A percentile compares a stretch with the other conserved stretches of the same genome.
phyloP scores from a whole-genome alignment of 2,329 filamentous ascomycete genomes.

The Neodidymelliopsis sp. region DNA sequence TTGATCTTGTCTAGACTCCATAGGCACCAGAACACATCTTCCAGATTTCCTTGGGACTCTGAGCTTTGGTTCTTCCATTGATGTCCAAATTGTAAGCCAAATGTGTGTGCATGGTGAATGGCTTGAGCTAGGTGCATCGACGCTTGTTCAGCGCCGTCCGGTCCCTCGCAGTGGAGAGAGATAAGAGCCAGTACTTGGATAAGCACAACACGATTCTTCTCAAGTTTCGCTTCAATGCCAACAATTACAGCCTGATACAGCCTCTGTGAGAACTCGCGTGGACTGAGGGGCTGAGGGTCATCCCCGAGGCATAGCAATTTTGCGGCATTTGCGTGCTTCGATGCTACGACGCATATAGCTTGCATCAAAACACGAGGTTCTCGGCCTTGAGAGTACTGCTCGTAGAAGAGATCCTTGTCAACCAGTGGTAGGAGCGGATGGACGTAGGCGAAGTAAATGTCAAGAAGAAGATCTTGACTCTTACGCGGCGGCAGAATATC shows the following conservation, averaged over 20 bases:
- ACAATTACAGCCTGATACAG: conserved; percentile 54
- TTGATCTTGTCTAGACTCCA: conserved; percentile 60
- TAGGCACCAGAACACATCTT: conserved; percentile 59
- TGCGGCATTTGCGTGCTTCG: conserved; percentile 55
- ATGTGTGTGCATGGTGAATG: conserved; percentile 59
- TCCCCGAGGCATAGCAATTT: conserved; percentile 50
- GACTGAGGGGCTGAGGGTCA: conserved; percentile 43
- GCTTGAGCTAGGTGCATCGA: conserved; percentile 58
- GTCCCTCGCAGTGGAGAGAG: conserved; percentile 57
- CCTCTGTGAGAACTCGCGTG: conserved; percentile 55
- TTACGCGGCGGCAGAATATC: conserved; percentile 44
- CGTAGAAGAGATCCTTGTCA: conserved; percentile 53
- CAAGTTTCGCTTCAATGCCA: conserved; percentile 51
- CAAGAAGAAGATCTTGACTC: conserved; percentile 50
- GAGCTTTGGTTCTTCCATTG: conserved; percentile 50
- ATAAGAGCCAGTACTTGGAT: conserved; percentile 57
- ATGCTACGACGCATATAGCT: conserved; percentile 58
- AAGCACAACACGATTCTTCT: conserved; percentile 56
- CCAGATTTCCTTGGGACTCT: conserved; percentile 49
- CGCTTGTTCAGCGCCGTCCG: conserved; percentile 56
- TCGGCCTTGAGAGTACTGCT: conserved; percentile 44
- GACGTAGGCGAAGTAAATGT: conserved; percentile 56
- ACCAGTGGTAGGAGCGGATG: conserved; percentile 58
- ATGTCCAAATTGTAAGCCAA: conserved; percentile 56
- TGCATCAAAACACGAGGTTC: conserved; percentile 53